Conservation (phyloP, 768 basidiomycete species). For the Mycena venus region DNA sequence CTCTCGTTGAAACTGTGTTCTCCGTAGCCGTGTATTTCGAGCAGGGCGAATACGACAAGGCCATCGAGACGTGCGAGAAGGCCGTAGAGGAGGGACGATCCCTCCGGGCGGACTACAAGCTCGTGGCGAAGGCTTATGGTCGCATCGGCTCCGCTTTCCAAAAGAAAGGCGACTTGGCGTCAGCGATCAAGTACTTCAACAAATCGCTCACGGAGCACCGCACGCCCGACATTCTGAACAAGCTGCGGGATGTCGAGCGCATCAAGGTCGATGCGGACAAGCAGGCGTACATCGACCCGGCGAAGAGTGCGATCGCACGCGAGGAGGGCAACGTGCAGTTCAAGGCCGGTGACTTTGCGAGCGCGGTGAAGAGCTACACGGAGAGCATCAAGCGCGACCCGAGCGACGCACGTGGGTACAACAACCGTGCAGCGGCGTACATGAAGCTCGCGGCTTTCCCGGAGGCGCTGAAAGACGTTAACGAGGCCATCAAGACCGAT, state of each 20-base stretch:
- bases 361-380: conserved; percentile 91
- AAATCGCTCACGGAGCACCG: conserved; percentile 98
- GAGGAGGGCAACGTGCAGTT: conserved; percentile 95
- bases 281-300: conserved; percentile 89
- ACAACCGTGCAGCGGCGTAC: conserved; percentile 98
- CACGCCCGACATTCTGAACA: conserved; percentile 91
- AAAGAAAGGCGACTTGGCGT: conserved; percentile 80
- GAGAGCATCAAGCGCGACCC: conserved; percentile 98
- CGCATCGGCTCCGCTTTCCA: conserved; percentile 89
- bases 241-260: conserved; percentile 88
- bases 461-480: conserved; percentile 96
- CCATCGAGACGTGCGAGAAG: conserved; percentile 93
- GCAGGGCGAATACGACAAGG: conserved; percentile 90
- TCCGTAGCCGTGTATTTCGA: conserved; percentile 90
- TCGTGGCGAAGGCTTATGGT: conserved; percentile 94
- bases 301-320: conserved; percentile 82
- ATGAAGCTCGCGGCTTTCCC: conserved; percentile 94
- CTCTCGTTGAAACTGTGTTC: conserved; percentile 2
- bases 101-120: conserved; percentile 94
- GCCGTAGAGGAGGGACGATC: conserved; percentile 96
- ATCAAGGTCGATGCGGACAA: conserved; percentile 82
- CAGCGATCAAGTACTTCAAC: conserved; percentile 91
- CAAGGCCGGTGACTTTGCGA: conserved; percentile 93
- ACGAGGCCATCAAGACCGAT: conserved; percentile 94
- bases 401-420: conserved; percentile 91